Evolutionary conservation across 495 filamentous ascomycete genomes (phyloP), one percentile per base, ranked within the genome.

Genomic region (Tuber calosporum): DNA sequence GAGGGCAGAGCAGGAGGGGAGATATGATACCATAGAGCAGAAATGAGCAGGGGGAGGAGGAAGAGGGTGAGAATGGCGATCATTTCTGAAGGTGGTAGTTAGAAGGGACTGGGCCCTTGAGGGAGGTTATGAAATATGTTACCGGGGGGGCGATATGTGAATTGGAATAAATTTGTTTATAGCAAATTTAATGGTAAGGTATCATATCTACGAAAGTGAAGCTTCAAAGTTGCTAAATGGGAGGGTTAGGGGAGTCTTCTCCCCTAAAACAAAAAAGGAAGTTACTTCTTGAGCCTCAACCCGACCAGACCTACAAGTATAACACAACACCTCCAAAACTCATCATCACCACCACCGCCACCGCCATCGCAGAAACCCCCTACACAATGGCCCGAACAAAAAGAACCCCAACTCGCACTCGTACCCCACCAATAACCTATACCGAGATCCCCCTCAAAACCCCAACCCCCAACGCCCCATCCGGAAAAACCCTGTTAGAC

Each of bases 401-500:
- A 66, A 75, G 58, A 68, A 41, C 73, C 58, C 39, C 70, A 38
- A 67, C 75, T 42, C 79, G 74, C 53, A 41, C 69, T 75, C 84
- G 34, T 82, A 82, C 72, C 85, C 83, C 75, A 83, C 83, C 70
- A 85, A 82, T 81, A 84, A 82, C 83, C 37, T 83, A 80, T 62
- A 81, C 82, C 45, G 82, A 86, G 67, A 83, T 91, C 81, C 86
- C 87, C 70, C 86, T 91, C 41, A 80, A 80, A 48, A 83, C 82
- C 41, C 85, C 82, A 69, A 86, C 83, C 66, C 53, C 69, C 66
- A 3, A 37, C 40, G 73, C 71, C 42, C 79, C 75, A n/a, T 70
- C 70, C 7, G 78, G 73, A 11, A 84, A 87, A 74, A 92, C 90
- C 0, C 84, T 93, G 40, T 84, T 91, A 22, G 84, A 91, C 67